phyloP scores from a whole-genome alignment of 352 stramenopile species.

The Globisporangium mamillatum region DNA sequence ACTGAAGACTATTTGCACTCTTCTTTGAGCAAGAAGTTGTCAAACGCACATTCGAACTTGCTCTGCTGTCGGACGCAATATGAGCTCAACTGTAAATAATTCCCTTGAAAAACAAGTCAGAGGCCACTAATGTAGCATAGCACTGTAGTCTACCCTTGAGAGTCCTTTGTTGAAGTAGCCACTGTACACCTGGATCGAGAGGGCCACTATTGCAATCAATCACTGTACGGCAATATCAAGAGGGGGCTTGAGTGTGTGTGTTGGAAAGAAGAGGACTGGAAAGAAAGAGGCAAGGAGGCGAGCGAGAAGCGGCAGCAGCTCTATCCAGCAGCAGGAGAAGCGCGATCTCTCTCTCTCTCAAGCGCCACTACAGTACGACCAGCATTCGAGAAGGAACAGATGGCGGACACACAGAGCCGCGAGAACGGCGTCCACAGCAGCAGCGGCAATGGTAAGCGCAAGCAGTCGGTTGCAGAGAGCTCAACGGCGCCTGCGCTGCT shows the following conservation, averaged over 20 bases:
- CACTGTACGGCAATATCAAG: background rate
- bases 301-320: background rate
- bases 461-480: background rate
- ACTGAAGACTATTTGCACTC: background rate
- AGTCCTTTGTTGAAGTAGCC: background rate
- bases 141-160: background rate
- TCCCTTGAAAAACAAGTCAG: background rate
- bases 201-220: background rate
- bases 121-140: background rate
- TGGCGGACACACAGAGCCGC: slow-evolving; percentile 16
- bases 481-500: slow-evolving; percentile 8
- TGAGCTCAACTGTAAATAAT: background rate
- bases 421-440: slow-evolving; percentile 6
- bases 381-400: background rate
- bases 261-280: background rate
- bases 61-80: background rate
- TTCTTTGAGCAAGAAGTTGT: background rate
- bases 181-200: background rate
- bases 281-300: background rate
- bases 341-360: background rate
- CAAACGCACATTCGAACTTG: background rate
- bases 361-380: background rate
- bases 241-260: background rate
- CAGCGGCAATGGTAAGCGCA: slow-evolving; percentile 6
- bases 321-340: background rate